phyloP scores from a whole-genome alignment of 2,329 filamentous ascomycete genomes.

The Trichoderma hamatum region DNA sequence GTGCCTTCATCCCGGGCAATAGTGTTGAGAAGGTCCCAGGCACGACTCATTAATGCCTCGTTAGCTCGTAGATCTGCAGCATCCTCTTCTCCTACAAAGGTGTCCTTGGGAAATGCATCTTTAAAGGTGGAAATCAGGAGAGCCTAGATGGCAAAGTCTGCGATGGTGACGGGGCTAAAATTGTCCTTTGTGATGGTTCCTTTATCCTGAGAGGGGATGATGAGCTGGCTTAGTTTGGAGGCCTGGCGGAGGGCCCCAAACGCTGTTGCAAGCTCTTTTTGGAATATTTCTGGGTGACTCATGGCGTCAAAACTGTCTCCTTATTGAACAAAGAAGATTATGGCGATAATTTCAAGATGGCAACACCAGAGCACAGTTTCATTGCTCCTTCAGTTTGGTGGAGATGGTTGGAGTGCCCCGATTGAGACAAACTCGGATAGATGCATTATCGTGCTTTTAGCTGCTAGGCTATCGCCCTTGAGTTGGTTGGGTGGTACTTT shows the following conservation, averaged over 20 bases:
- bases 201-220: conserved; percentile 53
- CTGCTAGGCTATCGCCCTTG: too few species aligned
- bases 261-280: conserved; percentile 38
- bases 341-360: too few species aligned
- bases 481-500: too few species aligned
- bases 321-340: too few species aligned
- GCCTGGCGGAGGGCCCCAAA: conserved; percentile 50
- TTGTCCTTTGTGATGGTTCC: conserved; percentile 57
- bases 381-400: too few species aligned
- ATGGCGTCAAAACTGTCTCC: too few species aligned
- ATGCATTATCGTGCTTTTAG: conserved; percentile 30
- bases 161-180: conserved; percentile 60
- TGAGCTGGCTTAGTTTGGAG: conserved; percentile 53
- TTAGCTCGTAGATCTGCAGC: conserved; percentile 51
- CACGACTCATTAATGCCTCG: conserved; percentile 47
- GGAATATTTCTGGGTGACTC: too few species aligned
- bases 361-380: too few species aligned
- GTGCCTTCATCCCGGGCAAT: conserved; percentile 35
- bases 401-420: too few species aligned
- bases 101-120: conserved; percentile 53
- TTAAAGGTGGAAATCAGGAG: conserved; percentile 56
- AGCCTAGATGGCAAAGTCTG: conserved; percentile 62
- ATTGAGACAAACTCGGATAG: conserved; percentile 28
- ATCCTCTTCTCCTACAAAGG: conserved; percentile 60
- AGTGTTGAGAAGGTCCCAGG: conserved; percentile 50